Conservation (phyloP, 768 basidiomycete genomes). For the Candolleomyces eurysporus region DNA sequence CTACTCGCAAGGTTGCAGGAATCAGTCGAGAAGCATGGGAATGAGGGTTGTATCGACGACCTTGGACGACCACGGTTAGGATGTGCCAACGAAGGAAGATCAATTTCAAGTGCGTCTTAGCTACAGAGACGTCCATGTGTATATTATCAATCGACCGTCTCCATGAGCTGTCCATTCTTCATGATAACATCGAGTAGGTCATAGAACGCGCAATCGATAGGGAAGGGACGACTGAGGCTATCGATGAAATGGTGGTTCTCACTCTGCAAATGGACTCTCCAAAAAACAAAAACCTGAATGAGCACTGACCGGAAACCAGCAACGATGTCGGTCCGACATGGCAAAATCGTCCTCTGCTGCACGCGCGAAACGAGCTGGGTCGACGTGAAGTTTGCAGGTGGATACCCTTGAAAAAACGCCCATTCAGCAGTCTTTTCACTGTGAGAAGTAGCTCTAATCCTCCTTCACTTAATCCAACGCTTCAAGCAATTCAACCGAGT, state of each 20-base stretch:
- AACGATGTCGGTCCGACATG: conserved; percentile 16
- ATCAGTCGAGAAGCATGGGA: not conserved
- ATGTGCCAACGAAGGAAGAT: conserved; percentile 73
- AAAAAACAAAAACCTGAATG: too few species aligned
- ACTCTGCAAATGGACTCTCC: conserved; percentile 80
- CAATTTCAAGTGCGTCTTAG: not conserved
- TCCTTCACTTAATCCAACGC: too few species aligned
- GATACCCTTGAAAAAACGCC: conserved; percentile 56
- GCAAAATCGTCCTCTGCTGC: conserved; percentile 64
- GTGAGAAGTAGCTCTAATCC: too few species aligned
- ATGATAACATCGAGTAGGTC: conserved; percentile 32
- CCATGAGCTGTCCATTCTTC: conserved; percentile 86
- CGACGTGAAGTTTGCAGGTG: conserved; percentile 73
- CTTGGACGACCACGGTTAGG: conserved; percentile 79
- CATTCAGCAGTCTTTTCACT: too few species aligned
- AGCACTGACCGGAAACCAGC: too few species aligned
- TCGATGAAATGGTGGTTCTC: conserved; percentile 93
- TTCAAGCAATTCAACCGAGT: too few species aligned
- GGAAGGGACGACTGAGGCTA: conserved; percentile 41
- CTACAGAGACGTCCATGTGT: conserved; percentile 65
- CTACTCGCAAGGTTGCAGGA: not conserved
- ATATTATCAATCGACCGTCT: conserved; percentile 55
- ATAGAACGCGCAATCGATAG: not conserved
- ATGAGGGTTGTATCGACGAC: conserved; percentile 50
- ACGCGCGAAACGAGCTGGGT: conserved; percentile 62